Evolutionary conservation across 345 rosid genomes (phyloP), one percentile per base, ranked within the genome.

Genomic region (Camelina laxa): DNA sequence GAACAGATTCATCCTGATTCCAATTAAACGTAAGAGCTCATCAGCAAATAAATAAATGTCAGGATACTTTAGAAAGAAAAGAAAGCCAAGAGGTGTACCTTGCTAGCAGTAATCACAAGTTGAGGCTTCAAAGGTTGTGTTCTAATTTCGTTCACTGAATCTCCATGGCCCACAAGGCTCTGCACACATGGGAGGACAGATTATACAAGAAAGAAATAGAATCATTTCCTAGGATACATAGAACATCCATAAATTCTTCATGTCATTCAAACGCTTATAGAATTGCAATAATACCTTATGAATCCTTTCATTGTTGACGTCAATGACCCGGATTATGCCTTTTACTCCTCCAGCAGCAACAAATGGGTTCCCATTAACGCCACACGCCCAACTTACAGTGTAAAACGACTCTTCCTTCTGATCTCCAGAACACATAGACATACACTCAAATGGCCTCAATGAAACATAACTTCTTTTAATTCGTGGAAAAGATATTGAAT

Each of bases 151-250:
- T 94, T 94, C 79, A 94, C 87, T 3, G 97, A 91, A 82, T 94
- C 98, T 50, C 97, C 97, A 63, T 94, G 98, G 60, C 98, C 98
- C 69, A 94, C 97, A 80, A 91, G 91, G 80, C 97, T 94, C 98
- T 92, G 84, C 80, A 73, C 30, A 72, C 53, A 30, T 42, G 21
- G 7, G 45, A 70, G 41, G 33, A 70, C 50, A 64, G 4, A 60
- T 71, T 60, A 53, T 48, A 67, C 41, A 67, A 42, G 70, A 64
- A 33, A 59, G 41, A 59, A 13, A 56, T 17, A 9, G 47, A 20
- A 76, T 47, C 44, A 60, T 62, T 42, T 68, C 62, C 63, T 14
- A 53, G 54, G 58, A 41, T 48, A 67, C 70, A 19, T 19, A 58
- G 24, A 71, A 58, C 49, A 65, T 57, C 45, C 55, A 54, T 56